phyloP scores from a whole-genome alignment of 2,329 filamentous ascomycete genomes.

The Cytospora leucostoma region DNA sequence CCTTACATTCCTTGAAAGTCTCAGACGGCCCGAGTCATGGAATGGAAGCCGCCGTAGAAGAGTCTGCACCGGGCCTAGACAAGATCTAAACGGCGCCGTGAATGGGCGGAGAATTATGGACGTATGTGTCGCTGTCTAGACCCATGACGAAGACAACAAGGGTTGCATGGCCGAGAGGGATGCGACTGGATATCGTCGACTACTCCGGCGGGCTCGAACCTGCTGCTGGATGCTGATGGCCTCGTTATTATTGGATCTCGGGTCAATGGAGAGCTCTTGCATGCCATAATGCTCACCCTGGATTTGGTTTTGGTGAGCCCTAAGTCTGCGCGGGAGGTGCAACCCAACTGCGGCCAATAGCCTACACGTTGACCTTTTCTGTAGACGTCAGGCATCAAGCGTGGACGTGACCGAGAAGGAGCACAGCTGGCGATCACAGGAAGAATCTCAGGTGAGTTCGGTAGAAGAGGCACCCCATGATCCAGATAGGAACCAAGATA shows the following conservation, averaged over 20 bases:
- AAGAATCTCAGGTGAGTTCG: too few relatives aligned
- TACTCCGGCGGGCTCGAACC: background rate
- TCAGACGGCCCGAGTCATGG: too few relatives aligned
- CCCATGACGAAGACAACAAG: too few relatives aligned
- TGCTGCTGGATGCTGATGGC: background rate
- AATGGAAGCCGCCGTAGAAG: too few relatives aligned
- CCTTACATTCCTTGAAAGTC: too few relatives aligned
- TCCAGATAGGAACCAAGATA: background rate
- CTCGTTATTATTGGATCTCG: too few relatives aligned
- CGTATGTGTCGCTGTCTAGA: too few relatives aligned
- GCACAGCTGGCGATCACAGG: background rate
- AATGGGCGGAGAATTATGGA: too few relatives aligned
- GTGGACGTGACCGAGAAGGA: background rate
- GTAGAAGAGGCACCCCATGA: background rate
- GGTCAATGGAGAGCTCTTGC: background rate
- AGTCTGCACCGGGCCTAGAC: too few relatives aligned
- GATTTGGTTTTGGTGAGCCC: background rate
- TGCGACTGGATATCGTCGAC: too few relatives aligned
- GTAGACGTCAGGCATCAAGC: background rate
- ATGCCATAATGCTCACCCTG: background rate
- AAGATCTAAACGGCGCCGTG: too few relatives aligned
- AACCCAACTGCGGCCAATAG: background rate
- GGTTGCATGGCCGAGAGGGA: too few relatives aligned
- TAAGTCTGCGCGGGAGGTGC: slow-evolving; percentile 4
- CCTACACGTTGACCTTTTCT: background rate